These are phyloP conservation scores for Sphaerulina populicola DNA, from an alignment of 2,329 filamentous ascomycete genomes.

Conservation along the genomic window DNA sequence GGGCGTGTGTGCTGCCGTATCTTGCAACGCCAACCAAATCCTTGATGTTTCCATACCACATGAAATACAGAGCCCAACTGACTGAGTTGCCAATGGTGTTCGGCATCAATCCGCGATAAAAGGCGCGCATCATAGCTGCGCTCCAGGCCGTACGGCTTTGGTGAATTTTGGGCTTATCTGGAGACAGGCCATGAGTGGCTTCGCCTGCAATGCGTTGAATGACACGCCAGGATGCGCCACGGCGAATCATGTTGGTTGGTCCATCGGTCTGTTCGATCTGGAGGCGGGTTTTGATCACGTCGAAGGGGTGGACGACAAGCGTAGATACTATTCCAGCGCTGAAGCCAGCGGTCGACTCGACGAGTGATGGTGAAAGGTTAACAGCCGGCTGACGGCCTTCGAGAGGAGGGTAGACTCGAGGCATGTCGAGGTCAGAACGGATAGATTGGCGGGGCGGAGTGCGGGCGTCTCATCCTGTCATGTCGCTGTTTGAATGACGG, in stretches of 20 bases:
- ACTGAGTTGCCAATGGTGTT: slow-evolving; percentile 86
- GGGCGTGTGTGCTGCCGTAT: slow-evolving; percentile 30
- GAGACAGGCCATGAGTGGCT: slow-evolving; percentile 16
- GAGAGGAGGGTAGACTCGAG: slow-evolving; percentile 44
- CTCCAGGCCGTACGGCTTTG: slow-evolving; percentile 6
- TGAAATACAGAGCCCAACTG: slow-evolving; percentile 89
- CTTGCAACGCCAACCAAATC: slow-evolving; percentile 39
- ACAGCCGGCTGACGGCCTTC: slow-evolving; percentile 39
- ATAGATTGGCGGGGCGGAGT: neutral
- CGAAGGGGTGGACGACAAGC: slow-evolving; percentile 79
- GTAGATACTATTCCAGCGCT: slow-evolving; percentile 81
- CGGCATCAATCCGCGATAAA: slow-evolving; percentile 83
- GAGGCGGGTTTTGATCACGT: slow-evolving; percentile 92
- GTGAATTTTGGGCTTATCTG: slow-evolving; percentile 4
- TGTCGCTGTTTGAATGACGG: neutral
- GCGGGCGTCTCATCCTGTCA: slow-evolving; percentile 5
- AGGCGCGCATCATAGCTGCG: slow-evolving; percentile 40
- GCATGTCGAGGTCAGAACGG: slow-evolving; percentile 32
- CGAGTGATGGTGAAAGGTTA: slow-evolving; percentile 63
- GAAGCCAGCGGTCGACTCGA: slow-evolving; percentile 85
- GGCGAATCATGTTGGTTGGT: slow-evolving; percentile 6
- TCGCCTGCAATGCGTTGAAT: slow-evolving; percentile 27
- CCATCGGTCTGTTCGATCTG: slow-evolving; percentile 44
- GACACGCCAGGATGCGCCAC: slow-evolving; percentile 25
- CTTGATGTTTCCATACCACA: slow-evolving; percentile 58